Percentiles rank a stretch among this genome's conserved stretches.
Evolutionary conservation across 2,329 filamentous ascomycete species (phyloP).

Genomic region (Cladophialophora exuberans): DNA sequence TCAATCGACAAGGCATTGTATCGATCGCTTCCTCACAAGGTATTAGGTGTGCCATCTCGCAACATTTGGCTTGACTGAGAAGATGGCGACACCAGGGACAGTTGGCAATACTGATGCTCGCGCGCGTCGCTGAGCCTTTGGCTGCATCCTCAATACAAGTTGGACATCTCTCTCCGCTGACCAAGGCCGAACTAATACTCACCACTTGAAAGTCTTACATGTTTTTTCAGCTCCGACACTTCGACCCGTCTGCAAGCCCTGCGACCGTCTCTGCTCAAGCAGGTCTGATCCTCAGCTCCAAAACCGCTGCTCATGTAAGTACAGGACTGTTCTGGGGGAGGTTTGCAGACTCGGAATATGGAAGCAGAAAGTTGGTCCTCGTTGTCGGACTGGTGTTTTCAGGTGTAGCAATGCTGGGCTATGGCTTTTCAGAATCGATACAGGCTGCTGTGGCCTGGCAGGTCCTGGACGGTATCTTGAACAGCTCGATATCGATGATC

Average conservation of each 20-base stretch:
- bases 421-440: slow-evolving; percentile 69
- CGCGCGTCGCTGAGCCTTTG: neutral
- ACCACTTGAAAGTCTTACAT: slow-evolving; percentile 60
- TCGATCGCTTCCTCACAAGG: neutral
- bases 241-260: slow-evolving; percentile 61
- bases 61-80: neutral
- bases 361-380: slow-evolving; percentile 76
- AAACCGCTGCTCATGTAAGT: slow-evolving; percentile 61
- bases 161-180: neutral
- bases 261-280: slow-evolving; percentile 71
- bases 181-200: neutral
- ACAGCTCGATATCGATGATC: slow-evolving; percentile 61
- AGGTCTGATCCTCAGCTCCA: slow-evolving; percentile 70
- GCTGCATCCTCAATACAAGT: neutral
- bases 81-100: neutral
- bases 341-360: slow-evolving; percentile 63
- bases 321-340: slow-evolving; percentile 74
- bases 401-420: slow-evolving; percentile 65
- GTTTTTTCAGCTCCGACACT: slow-evolving; percentile 82
- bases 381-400: slow-evolving; percentile 75
- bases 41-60: neutral
- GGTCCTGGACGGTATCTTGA: slow-evolving; percentile 60
- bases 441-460: slow-evolving; percentile 65
- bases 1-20: neutral
- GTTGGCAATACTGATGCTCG: neutral